A percentile compares a stretch with the other conserved stretches of the same genome.
These are phyloP conservation scores for Cladosporium sp. DNA, from an alignment of 2,329 filamentous ascomycete species.

Conservation along the genomic window DNA sequence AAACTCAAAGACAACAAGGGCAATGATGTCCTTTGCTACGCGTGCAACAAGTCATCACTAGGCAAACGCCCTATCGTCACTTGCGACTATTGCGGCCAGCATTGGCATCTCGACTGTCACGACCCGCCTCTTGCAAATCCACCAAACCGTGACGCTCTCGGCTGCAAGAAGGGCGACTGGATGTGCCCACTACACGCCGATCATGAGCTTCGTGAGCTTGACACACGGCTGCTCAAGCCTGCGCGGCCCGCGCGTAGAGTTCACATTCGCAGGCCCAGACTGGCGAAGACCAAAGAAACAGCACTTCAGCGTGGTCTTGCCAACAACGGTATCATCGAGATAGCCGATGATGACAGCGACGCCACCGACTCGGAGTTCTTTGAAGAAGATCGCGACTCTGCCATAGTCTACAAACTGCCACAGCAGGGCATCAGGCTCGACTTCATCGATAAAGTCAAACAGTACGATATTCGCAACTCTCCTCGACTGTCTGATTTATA, in stretches of 20 bases:
- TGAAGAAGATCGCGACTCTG: constrained; percentile 29
- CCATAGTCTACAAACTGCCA: constrained; percentile 40
- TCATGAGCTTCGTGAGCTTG: constrained; percentile 61
- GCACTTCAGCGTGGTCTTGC: constrained; percentile 56
- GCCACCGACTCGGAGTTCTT: constrained; percentile 44
- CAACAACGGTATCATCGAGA: constrained; percentile 46
- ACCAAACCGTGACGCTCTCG: constrained; percentile 52
- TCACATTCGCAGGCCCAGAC: constrained; percentile 48
- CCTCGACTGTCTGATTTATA: neutral
- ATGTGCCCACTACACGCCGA: constrained; percentile 84
- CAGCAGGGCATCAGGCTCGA: constrained; percentile 45
- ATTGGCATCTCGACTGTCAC: constrained; percentile 91
- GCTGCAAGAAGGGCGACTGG: constrained; percentile 65
- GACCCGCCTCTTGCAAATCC: constrained; percentile 77
- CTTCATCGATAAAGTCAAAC: constrained; percentile 60
- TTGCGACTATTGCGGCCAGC: constrained; percentile 74
- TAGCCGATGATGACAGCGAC: constrained; percentile 38
- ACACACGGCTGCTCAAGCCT: constrained; percentile 31
- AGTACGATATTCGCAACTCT: constrained; percentile 28
- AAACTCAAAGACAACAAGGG: constrained; percentile 61
- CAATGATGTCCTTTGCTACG: constrained; percentile 70
- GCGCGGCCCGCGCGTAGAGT: constrained; percentile 26
- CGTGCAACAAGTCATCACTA: constrained; percentile 61
- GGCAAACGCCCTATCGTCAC: constrained; percentile 69
- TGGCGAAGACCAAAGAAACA: constrained; percentile 44